phyloP scores from a whole-genome alignment of 2,329 filamentous ascomycete genomes.

The Clonostachys chloroleuca region DNA sequence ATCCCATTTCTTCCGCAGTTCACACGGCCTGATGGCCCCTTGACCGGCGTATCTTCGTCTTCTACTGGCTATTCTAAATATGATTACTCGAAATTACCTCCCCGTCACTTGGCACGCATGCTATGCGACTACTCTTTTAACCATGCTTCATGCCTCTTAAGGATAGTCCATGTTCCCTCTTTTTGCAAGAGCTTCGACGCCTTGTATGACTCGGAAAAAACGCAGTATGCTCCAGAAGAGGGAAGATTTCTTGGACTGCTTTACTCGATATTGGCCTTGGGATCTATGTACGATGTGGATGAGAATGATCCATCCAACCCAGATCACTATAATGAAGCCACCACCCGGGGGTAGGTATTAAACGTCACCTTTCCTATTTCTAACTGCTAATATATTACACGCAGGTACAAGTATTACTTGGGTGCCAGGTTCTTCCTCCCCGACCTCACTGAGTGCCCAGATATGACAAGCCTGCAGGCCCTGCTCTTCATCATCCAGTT shows the following conservation, averaged over 20 bases:
- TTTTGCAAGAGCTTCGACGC: conserved; percentile 76
- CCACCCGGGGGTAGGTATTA: conserved; percentile 48
- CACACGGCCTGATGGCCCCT: conserved; percentile 41
- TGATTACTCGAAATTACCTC: conserved; percentile 63
- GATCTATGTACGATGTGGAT: conserved; percentile 64
- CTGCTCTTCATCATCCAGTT: conserved; percentile 79
- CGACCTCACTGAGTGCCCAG: conserved; percentile 65
- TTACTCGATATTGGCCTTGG: conserved; percentile 66
- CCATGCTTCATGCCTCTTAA: conserved; percentile 53
- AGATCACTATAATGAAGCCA: conserved; percentile 42
- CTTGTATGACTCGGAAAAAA: conserved; percentile 67
- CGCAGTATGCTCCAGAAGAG: conserved; percentile 60
- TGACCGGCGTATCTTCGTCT: conserved; percentile 65
- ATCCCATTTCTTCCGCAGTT: conserved; percentile 54
- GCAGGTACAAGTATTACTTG: conserved; percentile 70
- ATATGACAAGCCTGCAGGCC: conserved; percentile 69
- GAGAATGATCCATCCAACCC: conserved; percentile 47
- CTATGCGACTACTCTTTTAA: conserved; percentile 52
- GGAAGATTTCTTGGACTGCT: conserved; percentile 66
- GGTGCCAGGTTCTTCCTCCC: conserved; percentile 61
- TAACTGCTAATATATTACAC: background rate
- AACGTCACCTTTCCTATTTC: background rate
- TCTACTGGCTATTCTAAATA: conserved; percentile 60
- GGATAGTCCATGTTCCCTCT: conserved; percentile 75
- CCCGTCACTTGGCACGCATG: conserved; percentile 47